A percentile compares a stretch with the other conserved stretches of the same genome.
Conservation (phyloP, 1,139 yeast genomes). For the Pichia sp. region DNA sequence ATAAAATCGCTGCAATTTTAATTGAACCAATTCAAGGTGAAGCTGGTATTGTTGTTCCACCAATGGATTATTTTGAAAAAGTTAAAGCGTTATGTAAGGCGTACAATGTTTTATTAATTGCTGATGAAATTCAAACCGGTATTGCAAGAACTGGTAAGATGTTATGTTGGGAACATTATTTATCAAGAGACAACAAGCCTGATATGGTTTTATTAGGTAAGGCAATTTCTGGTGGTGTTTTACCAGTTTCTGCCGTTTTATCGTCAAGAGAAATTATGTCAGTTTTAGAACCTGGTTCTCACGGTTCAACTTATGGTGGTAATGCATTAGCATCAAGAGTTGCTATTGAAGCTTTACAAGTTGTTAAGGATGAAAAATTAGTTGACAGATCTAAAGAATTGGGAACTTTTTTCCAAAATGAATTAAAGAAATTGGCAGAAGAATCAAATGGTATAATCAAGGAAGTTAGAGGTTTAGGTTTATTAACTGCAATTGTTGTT, state of each 20-base stretch:
- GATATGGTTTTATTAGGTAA: constrained; percentile 86
- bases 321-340: constrained; percentile 93
- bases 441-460: constrained; percentile 66
- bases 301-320: constrained; percentile 98
- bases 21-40: constrained; percentile 98
- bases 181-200: constrained; percentile 64
- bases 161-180: constrained; percentile 76
- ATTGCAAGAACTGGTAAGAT: constrained; percentile 95
- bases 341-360: constrained; percentile 90
- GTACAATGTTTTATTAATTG: constrained; percentile 80
- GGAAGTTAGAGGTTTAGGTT: constrained; percentile 90
- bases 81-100: constrained; percentile 74
- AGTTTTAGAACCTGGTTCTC: constrained; percentile 90
- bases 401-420: constrained; percentile 65
- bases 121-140: constrained; percentile 98
- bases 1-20: constrained; percentile 82
- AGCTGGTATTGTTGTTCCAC: constrained; percentile 97
- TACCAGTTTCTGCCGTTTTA: constrained; percentile 87
- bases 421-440: constrained; percentile 55
- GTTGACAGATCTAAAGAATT: constrained; percentile 69
- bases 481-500: constrained; percentile 84
- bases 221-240: constrained; percentile 92
- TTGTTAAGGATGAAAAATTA: constrained; percentile 79
- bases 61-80: constrained; percentile 64
- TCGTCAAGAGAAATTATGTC: constrained; percentile 86